These are phyloP conservation scores for Corymbia maculata DNA, from an alignment of 345 rosid species.

Conservation along the genomic window DNA sequence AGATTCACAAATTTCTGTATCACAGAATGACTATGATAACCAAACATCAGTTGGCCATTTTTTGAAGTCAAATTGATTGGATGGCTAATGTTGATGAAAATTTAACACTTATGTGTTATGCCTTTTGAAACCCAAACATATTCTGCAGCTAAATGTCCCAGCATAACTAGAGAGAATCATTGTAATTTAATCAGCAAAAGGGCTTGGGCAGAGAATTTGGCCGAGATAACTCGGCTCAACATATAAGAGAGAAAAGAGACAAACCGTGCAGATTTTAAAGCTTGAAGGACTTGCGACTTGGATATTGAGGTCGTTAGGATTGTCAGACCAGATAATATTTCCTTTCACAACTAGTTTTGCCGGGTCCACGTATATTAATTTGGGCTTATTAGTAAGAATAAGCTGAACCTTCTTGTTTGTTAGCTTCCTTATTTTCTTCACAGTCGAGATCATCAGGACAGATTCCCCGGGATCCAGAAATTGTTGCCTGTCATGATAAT, in stretches of 20 bases:
- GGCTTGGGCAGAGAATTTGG: background rate
- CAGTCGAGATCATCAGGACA: constrained; percentile 88
- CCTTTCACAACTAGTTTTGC: constrained; percentile 76
- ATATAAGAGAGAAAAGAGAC: background rate
- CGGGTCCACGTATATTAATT: constrained; percentile 80
- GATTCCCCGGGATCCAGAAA: constrained; percentile 94
- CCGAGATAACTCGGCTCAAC: background rate
- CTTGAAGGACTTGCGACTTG: constrained; percentile 74
- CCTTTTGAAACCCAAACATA: background rate
- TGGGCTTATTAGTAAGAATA: constrained; percentile 91
- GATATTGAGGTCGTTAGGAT: constrained; percentile 70
- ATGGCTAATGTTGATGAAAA: background rate
- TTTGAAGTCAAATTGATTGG: background rate
- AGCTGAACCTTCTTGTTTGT: constrained; percentile 97
- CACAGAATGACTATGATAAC: background rate
- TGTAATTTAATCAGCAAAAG: background rate
- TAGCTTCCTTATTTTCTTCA: constrained; percentile 83
- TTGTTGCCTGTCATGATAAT: constrained; percentile 64
- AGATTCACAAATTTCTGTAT: background rate
- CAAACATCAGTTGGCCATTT: background rate
- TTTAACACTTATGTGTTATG: background rate
- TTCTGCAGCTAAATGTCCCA: background rate
- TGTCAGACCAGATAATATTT: constrained; percentile 84
- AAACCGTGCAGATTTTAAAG: constrained; percentile 92
- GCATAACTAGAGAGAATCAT: background rate